phyloP scores from a whole-genome alignment of 352 stramenopile genomes.

The Phytopythium litorale region DNA sequence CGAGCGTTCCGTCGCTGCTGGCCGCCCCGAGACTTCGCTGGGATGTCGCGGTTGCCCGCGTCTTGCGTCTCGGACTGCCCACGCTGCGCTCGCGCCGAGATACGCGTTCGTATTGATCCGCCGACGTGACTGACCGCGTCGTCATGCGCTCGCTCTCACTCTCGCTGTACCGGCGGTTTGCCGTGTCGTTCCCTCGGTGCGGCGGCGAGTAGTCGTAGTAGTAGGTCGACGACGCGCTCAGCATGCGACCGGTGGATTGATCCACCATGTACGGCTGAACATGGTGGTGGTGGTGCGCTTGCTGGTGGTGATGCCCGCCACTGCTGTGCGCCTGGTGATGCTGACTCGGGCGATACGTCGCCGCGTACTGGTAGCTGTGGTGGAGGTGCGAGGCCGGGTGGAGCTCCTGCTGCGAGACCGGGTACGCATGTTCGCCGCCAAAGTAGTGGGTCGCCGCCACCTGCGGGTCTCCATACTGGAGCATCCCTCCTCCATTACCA shows the following conservation, averaged over 20 bases:
- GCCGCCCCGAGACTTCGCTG: constrained; percentile 8
- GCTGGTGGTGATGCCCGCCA: constrained; percentile 27
- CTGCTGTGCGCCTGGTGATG: constrained; percentile 19
- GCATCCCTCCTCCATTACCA: constrained; percentile 3
- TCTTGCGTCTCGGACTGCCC: constrained; percentile 35
- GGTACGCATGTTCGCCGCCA: constrained; percentile 8
- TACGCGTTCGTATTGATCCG: constrained; percentile 42
- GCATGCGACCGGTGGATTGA: background rate
- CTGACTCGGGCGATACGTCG: constrained; percentile 17
- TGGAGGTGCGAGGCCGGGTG: constrained; percentile 16
- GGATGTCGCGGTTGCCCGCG: constrained; percentile 8
- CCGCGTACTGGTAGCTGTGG: constrained; percentile 19
- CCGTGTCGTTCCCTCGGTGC: constrained; percentile 12
- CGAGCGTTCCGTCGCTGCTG: constrained; percentile 4
- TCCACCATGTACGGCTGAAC: constrained; percentile 4
- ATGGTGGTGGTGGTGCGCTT: constrained; percentile 18
- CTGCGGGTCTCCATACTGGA: constrained; percentile 14
- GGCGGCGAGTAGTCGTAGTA: constrained; percentile 21
- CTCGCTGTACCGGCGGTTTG: constrained; percentile 66
- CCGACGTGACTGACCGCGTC: constrained; percentile 46
- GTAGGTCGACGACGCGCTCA: constrained; percentile 8
- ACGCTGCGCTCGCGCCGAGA: constrained; percentile 19
- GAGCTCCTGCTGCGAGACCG: constrained; percentile 10
- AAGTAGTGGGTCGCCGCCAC: constrained; percentile 17
- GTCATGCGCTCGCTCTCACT: constrained; percentile 66